Base-by-base conservation (phyloP, 768 basidiomycete species). In the Rhodosporidiobolus sp. region DNA sequence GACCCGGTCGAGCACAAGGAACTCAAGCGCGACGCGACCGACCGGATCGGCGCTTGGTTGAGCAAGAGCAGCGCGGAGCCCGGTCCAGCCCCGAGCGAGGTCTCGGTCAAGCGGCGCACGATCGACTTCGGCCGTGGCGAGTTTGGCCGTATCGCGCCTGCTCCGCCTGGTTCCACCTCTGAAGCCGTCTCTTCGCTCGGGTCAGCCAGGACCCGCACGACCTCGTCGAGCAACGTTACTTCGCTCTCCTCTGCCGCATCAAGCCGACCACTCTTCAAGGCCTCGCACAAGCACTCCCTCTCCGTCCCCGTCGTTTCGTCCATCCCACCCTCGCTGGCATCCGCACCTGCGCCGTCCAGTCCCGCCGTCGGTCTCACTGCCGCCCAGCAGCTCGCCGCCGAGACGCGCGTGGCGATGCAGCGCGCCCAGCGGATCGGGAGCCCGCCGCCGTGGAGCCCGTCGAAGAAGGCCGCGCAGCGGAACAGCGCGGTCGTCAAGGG, bases 311-410 rank as follows among this genome's bases (percentile, higher is more conserved):
- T 17, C 58, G 38, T 34, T 43, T 12, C 58, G 11, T 19, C 58
- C 35, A 35, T 59, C 10, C 26, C 58, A 28, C 63, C 35, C n/a
- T n/a, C n/a, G 9, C n/a, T 32, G 30, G 1, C n/a, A n/a, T 22
- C n/a, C 46, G 35, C 20, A 11, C 28, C 20, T 11, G 11, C 50
- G 24, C 17, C 55, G 22, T 0, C 55, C 17, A n/a, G 38, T n/a
- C 8, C 32, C 20, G 6, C n/a, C 24, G 20, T 48, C n/a, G 65
- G 54, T 6, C 74, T 60, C 26, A 63, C 70, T 1, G 63, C 56
- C 24, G 70, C 67, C 11, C 70, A 75, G n/a, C 64, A 66, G 1
- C 58, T 75, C 56, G 70, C 67, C 0, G 59, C 64, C 12, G 67
- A 72, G 35, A 56, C 63, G 17, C 67, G 72, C 10, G 63, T 58